Conservation (phyloP, 164 flowering plant species). For the Kingdonia uniflora region DNA sequence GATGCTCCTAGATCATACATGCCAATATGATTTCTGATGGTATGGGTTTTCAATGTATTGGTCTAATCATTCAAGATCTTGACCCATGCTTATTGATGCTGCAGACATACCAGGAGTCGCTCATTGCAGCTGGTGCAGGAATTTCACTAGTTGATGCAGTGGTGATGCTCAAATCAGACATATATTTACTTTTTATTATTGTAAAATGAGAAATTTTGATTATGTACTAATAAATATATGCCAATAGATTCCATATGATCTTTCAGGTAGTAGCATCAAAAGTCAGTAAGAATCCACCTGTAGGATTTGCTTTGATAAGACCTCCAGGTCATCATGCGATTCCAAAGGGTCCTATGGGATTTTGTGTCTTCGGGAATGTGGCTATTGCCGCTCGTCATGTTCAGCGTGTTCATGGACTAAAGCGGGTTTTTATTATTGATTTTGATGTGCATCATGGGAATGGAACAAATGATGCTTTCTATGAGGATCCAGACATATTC, state of each 20-base stretch:
- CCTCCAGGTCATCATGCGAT: slow-evolving; percentile 99
- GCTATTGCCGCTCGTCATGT: slow-evolving; percentile 97
- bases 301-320: slow-evolving; percentile 81
- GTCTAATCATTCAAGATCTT: no score
- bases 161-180: slow-evolving; percentile 44
- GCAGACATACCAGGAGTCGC: slow-evolving; percentile 91
- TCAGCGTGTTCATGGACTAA: slow-evolving; percentile 69
- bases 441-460: slow-evolving; percentile 99
- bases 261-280: slow-evolving; percentile 76
- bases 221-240: slow-evolving; percentile 9
- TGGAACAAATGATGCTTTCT: slow-evolving; percentile 94
- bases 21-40: no score
- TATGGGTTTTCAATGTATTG: no score
- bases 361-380: slow-evolving; percentile 92
- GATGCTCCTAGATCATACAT: no score
- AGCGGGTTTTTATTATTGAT: slow-evolving; percentile 85
- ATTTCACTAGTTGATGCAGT: slow-evolving; percentile 76
- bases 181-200: neutral
- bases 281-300: slow-evolving; percentile 40
- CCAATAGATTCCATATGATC: slow-evolving; percentile 9
- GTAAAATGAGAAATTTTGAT: neutral
- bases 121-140: slow-evolving; percentile 94
- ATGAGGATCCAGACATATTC: slow-evolving; percentile 86
- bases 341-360: slow-evolving; percentile 96
- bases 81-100: slow-evolving; percentile 8